Percentiles rank a stretch among this genome's conserved stretches.
Evolutionary conservation across 2,329 filamentous ascomycete species (phyloP).

Genomic region (Trichoderma endophyticum): DNA sequence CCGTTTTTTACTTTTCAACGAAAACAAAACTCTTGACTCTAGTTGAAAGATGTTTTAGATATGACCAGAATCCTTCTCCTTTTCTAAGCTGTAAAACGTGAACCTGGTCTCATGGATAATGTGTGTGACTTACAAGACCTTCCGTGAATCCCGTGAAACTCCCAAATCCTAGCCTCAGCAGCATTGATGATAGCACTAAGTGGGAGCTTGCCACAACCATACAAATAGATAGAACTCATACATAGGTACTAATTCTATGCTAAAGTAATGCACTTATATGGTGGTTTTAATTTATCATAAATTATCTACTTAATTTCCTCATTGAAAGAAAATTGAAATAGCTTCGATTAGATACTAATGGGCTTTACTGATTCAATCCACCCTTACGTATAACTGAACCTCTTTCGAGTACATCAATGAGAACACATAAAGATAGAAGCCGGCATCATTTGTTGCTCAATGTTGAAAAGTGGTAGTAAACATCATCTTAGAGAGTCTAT

Average conservation of each 20-base stretch:
- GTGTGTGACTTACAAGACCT: too few relatives aligned
- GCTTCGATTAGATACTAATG: not conserved
- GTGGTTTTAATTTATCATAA: not conserved
- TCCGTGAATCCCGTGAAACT: too few relatives aligned
- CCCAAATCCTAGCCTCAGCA: too few relatives aligned
- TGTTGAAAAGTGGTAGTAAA: not conserved
- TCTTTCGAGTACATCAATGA: not conserved
- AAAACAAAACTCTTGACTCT: too few relatives aligned
- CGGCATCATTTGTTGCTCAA: not conserved
- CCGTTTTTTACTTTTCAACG: too few relatives aligned
- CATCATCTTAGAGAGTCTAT: not conserved
- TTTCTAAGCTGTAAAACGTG: too few relatives aligned
- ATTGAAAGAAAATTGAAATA: not conserved
- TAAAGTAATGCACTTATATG: not conserved
- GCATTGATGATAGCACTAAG: too few relatives aligned
- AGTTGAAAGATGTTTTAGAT: too few relatives aligned
- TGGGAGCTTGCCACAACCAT: too few relatives aligned
- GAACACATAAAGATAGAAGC: not conserved
- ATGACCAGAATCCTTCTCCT: too few relatives aligned
- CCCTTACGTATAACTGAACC: not conserved
- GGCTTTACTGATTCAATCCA: not conserved
- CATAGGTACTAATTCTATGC: not conserved
- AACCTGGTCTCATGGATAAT: too few relatives aligned
- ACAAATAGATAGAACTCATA: too few relatives aligned
- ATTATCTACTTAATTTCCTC: not conserved